Evolutionary conservation across 768 basidiomycete species (phyloP).

Genomic region (Pilatotrama ljubarskyi): DNA sequence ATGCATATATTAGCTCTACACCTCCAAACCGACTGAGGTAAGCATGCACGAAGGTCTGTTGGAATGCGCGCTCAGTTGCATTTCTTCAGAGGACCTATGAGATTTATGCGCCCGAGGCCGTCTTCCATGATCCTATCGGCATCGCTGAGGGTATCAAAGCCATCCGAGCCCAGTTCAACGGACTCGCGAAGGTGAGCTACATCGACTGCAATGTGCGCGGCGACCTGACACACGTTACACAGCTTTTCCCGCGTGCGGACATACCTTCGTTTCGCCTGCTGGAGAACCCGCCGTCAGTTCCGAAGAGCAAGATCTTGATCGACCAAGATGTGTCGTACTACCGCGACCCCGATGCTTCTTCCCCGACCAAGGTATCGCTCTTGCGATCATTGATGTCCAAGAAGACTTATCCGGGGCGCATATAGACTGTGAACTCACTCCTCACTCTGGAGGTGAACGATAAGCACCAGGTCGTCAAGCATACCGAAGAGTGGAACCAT

Average conservation of each 20-base stretch:
- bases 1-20: constrained; percentile 36
- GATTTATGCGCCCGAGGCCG: constrained; percentile 42
- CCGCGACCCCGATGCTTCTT: constrained; percentile 36
- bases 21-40: constrained; percentile 40
- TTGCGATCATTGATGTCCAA: no score
- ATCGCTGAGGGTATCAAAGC: constrained; percentile 42
- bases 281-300: constrained; percentile 39
- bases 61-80: background rate
- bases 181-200: constrained; percentile 39
- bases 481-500: constrained; percentile 50
- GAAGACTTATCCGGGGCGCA: background rate
- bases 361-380: constrained; percentile 42
- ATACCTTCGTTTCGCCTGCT: constrained; percentile 44
- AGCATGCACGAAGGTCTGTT: background rate
- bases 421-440: constrained; percentile 42
- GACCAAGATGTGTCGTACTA: constrained; percentile 51
- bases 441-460: constrained; percentile 43
- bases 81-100: constrained; percentile 40
- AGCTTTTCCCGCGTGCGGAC: constrained; percentile 47
- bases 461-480: constrained; percentile 37
- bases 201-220: background rate
- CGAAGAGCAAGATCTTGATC: constrained; percentile 42
- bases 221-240: background rate
- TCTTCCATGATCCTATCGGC: constrained; percentile 49
- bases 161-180: constrained; percentile 46